Base-by-base conservation (phyloP, 306 rosid species). In the Vigna radiata region DNA sequence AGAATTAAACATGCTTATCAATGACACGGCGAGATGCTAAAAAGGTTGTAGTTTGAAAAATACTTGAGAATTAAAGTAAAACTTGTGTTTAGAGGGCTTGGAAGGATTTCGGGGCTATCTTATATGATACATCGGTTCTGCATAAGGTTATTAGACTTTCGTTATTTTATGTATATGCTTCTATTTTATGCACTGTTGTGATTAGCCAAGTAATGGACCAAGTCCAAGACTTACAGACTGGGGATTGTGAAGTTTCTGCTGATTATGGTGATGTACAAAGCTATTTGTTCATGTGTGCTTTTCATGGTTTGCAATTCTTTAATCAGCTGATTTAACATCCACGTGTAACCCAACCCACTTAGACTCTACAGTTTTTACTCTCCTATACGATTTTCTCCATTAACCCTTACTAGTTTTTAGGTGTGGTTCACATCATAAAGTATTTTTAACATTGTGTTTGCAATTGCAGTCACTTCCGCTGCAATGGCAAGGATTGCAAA, bases 231-330 rank as follows among this genome's bases (percentile, higher is more conserved):
- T 41, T 49, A 31, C 12, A 18, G 14, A 10, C 14, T 33, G 13
- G 33, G 17, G 17, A 11, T 8, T 70, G 9, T 16, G 68, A 56
- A 43, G 10, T 49, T 63, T 75, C 37, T 4, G 65, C 31, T 65
- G 66, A 36, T 53, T 37, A 53, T 76, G 60, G 52, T 46, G 56
- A 65, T 49, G 3, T 19, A 23, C 13, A 21, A 27, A 21, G 55
- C 37, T 37, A 6, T 50, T 65, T 43, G 23, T 65, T 44, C 46
- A 19, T 76, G 55, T 76, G 53, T 31, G 16, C 43, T 21, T 59
- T 14, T 65, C 33, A 3, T 64, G 7, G 44, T 65, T 8, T 5
- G 5, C 17, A 50, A 50, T 64, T 21, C 33, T 61, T 49, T 3
- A 61, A 61, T 47, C 36, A 29, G 19, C 13, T 64, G 27, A 18